Conservation (phyloP, 805 yeast genomes). For the Barnettozyma pratensis region DNA sequence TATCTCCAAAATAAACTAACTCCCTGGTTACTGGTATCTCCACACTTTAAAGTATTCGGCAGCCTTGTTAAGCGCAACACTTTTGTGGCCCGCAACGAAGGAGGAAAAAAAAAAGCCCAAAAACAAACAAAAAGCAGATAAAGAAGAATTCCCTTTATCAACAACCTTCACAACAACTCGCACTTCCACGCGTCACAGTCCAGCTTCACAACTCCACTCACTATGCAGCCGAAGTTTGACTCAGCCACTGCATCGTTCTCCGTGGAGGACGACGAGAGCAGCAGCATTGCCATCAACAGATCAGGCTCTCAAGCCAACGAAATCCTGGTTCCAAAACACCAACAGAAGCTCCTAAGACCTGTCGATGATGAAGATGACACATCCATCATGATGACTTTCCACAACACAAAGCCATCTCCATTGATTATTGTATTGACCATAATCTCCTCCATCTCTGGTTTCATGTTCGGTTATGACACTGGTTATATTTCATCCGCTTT, state of each 20-base stretch:
- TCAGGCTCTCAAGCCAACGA: background rate
- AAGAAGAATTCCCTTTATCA: background rate
- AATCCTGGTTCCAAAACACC: background rate
- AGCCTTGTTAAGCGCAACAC: too few species aligned
- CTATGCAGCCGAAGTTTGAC: background rate
- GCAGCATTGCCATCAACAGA: background rate
- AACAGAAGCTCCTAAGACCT: constrained; percentile 24
- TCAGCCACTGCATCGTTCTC: background rate
- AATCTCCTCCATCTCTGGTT: constrained; percentile 86
- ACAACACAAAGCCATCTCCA: constrained; percentile 49
- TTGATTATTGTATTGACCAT: constrained; percentile 66
- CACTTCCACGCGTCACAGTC: background rate
- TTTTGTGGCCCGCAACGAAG: too few species aligned
- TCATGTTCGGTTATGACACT: constrained; percentile 96
- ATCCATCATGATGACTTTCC: constrained; percentile 41
- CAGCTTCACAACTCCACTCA: background rate
- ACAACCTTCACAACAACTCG: background rate
- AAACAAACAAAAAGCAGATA: background rate
- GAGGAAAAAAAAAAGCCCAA: too few species aligned
- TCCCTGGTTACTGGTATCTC: too few species aligned
- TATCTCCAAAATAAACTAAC: too few species aligned
- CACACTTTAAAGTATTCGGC: too few species aligned
- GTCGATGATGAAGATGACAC: constrained; percentile 45
- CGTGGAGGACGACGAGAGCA: background rate
- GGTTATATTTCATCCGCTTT: constrained; percentile 94